Base-by-base conservation (phyloP, 805 yeast genomes). In the Saccharomycopsis capsularis region DNA sequence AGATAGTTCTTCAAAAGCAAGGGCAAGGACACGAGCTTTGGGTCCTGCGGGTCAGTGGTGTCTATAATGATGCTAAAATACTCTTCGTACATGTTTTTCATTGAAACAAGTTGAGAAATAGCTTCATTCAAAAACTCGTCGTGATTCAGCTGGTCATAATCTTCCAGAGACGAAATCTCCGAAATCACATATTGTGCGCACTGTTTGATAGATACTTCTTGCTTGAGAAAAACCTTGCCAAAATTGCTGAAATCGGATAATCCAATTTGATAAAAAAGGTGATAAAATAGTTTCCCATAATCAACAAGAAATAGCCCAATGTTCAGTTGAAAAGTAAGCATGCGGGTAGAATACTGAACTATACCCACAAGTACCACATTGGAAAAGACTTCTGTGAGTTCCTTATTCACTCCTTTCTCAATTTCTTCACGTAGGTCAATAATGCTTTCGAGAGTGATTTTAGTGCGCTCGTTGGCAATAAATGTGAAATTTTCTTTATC, bases 291-390 rank as follows among this genome's bases (percentile, higher is more conserved):
- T 0, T 85, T 73, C 0, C 82, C 87, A 63, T 88, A 93, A 63
- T 91, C 96, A 18, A 91, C 79, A 22, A 93, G 64, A 60, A 75
- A 83, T 13, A 93, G 68, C 50, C 80, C 79, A 6, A 89, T 83
- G 57, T 83, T 96, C 60, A 81, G 76, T 61, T 93, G 99, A 40
- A 91, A 70, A n/a, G 95, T 84, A 13, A 85, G 81, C 19, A 91
- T 67, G 40, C 97, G 68, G 53, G 78, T 74, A 11, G 65, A 60
- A 9, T 75, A 74, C 60, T 91, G 98, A 1, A 86, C 90, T 2
- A 91, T 66, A 0, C 99, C 99, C 6, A 93, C 82, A 59, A 74
- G 86, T 0, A 82, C 77, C 44, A 83, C 76, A 47, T 84, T 78
- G 6, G 82, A 73, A 63, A 91, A 79, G 1, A 87, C 64, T 39